Evolutionary conservation across 306 rosid genomes (phyloP), one percentile per base, ranked within the genome.

Genomic region (barrel medic (Medicago truncatula)): DNA sequence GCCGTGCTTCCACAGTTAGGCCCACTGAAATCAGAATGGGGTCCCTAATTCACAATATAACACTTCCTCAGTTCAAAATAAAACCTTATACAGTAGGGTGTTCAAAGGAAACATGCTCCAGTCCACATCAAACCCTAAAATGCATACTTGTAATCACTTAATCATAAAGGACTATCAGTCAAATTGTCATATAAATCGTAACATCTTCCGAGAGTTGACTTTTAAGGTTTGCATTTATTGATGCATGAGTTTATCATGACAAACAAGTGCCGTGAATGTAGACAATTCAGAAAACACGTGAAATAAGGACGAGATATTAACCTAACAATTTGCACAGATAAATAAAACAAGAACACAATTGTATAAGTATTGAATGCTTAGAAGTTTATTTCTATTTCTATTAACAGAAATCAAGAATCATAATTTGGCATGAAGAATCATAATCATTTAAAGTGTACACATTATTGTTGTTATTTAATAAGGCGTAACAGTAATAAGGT

Each of bases 1-100:
- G 97, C 97, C 58, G 98, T 92, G 88, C 98, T 69, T 82, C 98
- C 98, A 74, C 74, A 85, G 78, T 84, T 90, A 77, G 97, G 97
- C 76, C 97, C 97, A 77, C 69, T 72, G 87, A 89, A 95, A 84
- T 88, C 97, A 76, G 96, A 95, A 86, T 92, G 98, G 72, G 97
- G 97, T 62, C 98, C 97, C 97, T 95, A 80, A 70, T 85, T 73
- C 77, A 71, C 86, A 81, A 73, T 79, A 78, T 56, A 81, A 79
- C 72, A 36, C 20, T 36, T 43, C 57, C 70, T 79, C 76, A 76
- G 70, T 70, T 82, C 57, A 80, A 53, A 68, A 67, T 43, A 50
- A 59, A 80, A 64, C 44, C 64, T 16, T 31, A 36, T 67, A 36
- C 59, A 60, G 21, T 21, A 63, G 13, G 50, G 17, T 52, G 59